Base-by-base conservation (phyloP, 2,329 filamentous ascomycete species). In the Fusarium tanahbumbuense region DNA sequence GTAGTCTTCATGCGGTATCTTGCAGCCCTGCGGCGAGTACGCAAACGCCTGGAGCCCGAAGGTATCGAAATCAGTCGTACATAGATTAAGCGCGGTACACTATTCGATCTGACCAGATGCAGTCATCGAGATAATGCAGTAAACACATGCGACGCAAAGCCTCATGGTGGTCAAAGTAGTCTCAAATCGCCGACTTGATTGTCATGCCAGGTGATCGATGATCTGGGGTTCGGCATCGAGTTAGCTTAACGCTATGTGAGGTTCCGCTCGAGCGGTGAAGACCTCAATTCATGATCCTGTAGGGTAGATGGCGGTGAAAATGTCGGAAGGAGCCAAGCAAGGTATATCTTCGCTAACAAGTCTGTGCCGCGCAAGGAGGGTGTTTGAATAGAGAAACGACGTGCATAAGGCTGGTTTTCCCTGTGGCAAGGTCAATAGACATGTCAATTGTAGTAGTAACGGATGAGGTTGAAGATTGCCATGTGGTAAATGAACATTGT, bases 221-320 rank as follows among this genome's bases (percentile, higher is more conserved):
- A 59, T 62, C 64, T 67, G 61, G 73, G 73, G 61, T 71, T 68
- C 63, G 56, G 66, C 63, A 71, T 40, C 45, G 40, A 68, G 64
- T 71, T 75, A 74, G 59, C 40, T 56, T 27, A 53, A 28, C 50
- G n/a, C 41, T 57, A 64, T 71, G 55, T 48, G 57, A 61, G 66
- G 63, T 73, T 61, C 55, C 59, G 52, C 66, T 67, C 44, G 57
- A 68, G 73, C 73, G 73, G 73, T 75, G 73, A 75, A 71, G 60
- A 16, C 57, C 52, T 70, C 45, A 45, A 53, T 48, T 53, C 23
- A 37, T 20, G 20, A 30, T 47, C 47, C 58, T 75, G 54, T 74
- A 76, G 72, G 74, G 73, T 76, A 75, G 71, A 47, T 52, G 52
- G 73, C 66, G 73, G 73, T 75, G 73, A 75, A 54, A 71, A 55